Evolutionary conservation across 176 grass and related monocot species (phyloP).

Genomic region (Saccharum spontaneum): DNA sequence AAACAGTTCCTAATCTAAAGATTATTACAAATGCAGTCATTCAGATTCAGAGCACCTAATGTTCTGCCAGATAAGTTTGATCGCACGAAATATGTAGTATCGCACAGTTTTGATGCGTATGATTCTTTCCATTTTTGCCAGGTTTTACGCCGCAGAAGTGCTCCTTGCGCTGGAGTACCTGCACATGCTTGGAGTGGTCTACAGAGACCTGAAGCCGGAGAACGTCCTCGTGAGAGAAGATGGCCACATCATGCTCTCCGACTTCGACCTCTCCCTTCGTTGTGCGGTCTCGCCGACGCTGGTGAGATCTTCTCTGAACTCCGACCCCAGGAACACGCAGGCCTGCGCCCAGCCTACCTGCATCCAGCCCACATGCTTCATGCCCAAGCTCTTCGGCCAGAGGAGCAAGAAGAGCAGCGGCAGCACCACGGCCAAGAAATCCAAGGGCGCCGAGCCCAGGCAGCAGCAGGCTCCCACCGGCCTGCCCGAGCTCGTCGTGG

Average conservation of each 20-base stretch:
- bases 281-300: slow-evolving; percentile 62
- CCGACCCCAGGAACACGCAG: slow-evolving; percentile 36
- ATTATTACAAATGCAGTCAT: not conserved
- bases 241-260: slow-evolving; percentile 74
- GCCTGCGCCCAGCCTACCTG: slow-evolving; percentile 53
- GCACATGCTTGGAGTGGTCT: slow-evolving; percentile 73
- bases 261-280: slow-evolving; percentile 70
- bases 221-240: slow-evolving; percentile 68
- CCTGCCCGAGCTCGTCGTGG: slow-evolving; percentile 60
- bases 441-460: not conserved
- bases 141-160: slow-evolving; percentile 66
- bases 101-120: not conserved
- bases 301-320: slow-evolving; percentile 31
- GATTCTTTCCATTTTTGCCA: not conserved
- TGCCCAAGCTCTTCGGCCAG: slow-evolving; percentile 60
- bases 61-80: not conserved
- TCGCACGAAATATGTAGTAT: not conserved
- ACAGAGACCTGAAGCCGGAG: slow-evolving; percentile 74
- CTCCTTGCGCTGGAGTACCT: slow-evolving; percentile 69
- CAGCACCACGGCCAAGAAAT: not conserved
- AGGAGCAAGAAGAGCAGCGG: slow-evolving; percentile 47
- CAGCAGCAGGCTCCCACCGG: slow-evolving; percentile 5
- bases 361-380: slow-evolving; percentile 76
- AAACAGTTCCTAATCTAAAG: not conserved
- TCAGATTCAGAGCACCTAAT: not conserved